A percentile compares a stretch with the other conserved stretches of the same genome.
Conservation (phyloP, 352 stramenopile genomes). For the Lagenidium giganteum region DNA sequence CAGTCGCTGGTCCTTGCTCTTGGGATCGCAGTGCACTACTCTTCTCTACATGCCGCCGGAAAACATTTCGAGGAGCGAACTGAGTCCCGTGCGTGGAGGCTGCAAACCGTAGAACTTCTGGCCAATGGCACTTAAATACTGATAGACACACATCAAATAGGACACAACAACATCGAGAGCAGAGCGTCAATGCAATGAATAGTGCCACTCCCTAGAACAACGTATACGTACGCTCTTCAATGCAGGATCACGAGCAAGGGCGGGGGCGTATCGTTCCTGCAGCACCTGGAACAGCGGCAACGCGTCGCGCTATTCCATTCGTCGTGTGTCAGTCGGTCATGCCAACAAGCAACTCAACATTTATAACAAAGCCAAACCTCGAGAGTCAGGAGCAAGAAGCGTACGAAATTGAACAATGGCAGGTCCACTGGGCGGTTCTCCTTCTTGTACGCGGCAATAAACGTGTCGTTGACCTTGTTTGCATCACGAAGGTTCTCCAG, state of each 20-base stretch:
- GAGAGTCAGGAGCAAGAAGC: conserved; percentile 80
- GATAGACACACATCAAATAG: conserved; percentile 7
- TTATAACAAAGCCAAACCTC: conserved; percentile 34
- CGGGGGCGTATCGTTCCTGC: conserved; percentile 72
- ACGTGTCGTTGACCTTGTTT: conserved; percentile 72
- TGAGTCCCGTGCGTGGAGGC: conserved; percentile 68
- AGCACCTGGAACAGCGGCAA: conserved; percentile 85
- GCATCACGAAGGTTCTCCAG: conserved; percentile 85
- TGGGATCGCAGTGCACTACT: too few relatives aligned
- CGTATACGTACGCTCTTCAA: conserved; percentile 79
- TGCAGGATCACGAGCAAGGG: conserved; percentile 65
- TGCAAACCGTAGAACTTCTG: conserved; percentile 86
- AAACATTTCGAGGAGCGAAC: conserved; percentile 83
- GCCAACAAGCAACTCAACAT: conserved; percentile 3
- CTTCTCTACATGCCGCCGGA: conserved; percentile 68
- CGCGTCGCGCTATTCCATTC: conserved; percentile 63
- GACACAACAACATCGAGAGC: conserved; percentile 1
- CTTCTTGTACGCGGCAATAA: conserved; percentile 42
- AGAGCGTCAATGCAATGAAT: background rate
- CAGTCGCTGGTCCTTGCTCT: too few relatives aligned
- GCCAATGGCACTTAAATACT: conserved; percentile 83
- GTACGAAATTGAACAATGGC: conserved; percentile 81
- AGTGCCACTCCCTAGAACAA: background rate
- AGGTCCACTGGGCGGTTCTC: conserved; percentile 42
- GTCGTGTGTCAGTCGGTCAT: too few relatives aligned